Conservation (phyloP, 2,329 filamentous ascomycete genomes). For the Cladosporium sp. region DNA sequence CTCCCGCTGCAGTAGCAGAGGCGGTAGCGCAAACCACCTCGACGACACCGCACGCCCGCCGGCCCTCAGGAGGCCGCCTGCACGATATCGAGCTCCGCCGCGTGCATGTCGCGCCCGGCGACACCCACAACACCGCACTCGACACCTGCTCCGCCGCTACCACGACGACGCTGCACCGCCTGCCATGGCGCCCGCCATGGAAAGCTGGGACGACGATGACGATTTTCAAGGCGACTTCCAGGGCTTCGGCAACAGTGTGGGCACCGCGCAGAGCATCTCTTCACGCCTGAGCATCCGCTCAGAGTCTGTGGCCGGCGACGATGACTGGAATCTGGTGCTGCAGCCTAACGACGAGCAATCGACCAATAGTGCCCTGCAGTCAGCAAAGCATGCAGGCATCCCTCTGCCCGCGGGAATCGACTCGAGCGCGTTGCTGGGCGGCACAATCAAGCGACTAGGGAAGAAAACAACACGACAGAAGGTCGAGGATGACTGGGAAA, state of each 20-base stretch:
- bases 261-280: constrained; percentile 69
- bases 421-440: constrained; percentile 81
- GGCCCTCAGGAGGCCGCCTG: constrained; percentile 6
- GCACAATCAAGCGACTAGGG: constrained; percentile 87
- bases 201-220: constrained; percentile 59
- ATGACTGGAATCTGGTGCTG: constrained; percentile 83
- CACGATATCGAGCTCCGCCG: not conserved
- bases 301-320: constrained; percentile 68
- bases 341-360: constrained; percentile 81
- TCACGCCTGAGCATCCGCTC: constrained; percentile 79
- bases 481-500: constrained; percentile 49
- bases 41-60: constrained; percentile 1
- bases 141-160: too few relatives aligned
- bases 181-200: constrained; percentile 62
- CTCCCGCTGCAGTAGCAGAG: not conserved
- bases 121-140: not conserved
- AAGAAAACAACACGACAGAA: constrained; percentile 44
- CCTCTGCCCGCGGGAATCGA: constrained; percentile 84
- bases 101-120: constrained; percentile 11
- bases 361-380: constrained; percentile 78
- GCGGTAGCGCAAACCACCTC: not conserved
- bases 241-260: constrained; percentile 52
- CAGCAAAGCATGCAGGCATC: constrained; percentile 84
- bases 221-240: constrained; percentile 64
- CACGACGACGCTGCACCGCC: not conserved